Conservation (phyloP, 164 flowering plant species). For the Nymphaea thermarum region DNA sequence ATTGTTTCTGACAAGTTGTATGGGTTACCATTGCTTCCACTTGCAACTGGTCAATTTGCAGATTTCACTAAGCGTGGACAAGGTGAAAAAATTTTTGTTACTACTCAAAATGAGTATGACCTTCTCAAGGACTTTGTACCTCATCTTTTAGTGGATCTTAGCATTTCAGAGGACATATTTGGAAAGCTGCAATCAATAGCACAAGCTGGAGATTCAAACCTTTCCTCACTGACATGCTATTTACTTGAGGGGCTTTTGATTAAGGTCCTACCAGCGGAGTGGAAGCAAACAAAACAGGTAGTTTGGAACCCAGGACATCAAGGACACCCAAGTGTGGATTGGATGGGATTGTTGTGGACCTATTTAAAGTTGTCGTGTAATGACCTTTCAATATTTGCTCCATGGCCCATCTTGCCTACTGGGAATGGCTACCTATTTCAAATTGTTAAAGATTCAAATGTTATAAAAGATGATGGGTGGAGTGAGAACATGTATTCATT, state of each 20-base stretch:
- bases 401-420: slow-evolving; percentile 91
- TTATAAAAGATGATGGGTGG: slow-evolving; percentile 84
- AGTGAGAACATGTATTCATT: slow-evolving; percentile 87
- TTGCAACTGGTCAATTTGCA: slow-evolving; percentile 69
- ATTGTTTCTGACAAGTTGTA: slow-evolving; percentile 28
- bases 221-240: slow-evolving; percentile 52
- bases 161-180: slow-evolving; percentile 51
- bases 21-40: slow-evolving; percentile 83
- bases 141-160: slow-evolving; percentile 51
- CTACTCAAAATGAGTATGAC: slow-evolving; percentile 55
- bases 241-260: slow-evolving; percentile 62
- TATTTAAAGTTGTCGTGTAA: slow-evolving; percentile 66
- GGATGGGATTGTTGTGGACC: slow-evolving; percentile 68
- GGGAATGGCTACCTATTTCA: slow-evolving; percentile 46
- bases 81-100: slow-evolving; percentile 63
- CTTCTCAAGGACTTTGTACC: slow-evolving; percentile 76
- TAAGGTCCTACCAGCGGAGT: slow-evolving; percentile 64
- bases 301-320: slow-evolving; percentile 66
- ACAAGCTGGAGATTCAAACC: slow-evolving; percentile 43
- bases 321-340: slow-evolving; percentile 76
- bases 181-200: slow-evolving; percentile 53
- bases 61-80: slow-evolving; percentile 46
- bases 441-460: slow-evolving; percentile 61
- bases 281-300: slow-evolving; percentile 64
- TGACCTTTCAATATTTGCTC: slow-evolving; percentile 62